Evolutionary conservation across 108 stramenopile species (phyloP).

Genomic region (Cyclotella distinguenda): DNA sequence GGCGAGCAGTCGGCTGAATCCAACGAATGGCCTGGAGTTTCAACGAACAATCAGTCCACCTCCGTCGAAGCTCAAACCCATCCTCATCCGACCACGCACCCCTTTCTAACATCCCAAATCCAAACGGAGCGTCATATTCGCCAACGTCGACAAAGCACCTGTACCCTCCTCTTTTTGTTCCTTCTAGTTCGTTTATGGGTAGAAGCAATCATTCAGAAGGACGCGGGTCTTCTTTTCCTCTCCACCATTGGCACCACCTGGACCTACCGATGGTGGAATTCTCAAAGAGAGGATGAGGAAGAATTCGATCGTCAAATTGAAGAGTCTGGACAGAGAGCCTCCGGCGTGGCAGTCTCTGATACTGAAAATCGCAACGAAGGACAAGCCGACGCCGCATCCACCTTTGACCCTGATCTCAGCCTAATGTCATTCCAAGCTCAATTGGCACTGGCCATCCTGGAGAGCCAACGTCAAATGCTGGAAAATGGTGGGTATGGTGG

Average conservation of each 20-base stretch:
- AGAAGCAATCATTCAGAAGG: constrained; percentile 64
- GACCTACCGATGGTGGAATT: constrained; percentile 65
- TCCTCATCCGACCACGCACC: constrained; percentile 17
- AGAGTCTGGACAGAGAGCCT: background rate
- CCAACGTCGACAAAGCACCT: constrained; percentile 66
- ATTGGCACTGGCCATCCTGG: constrained; percentile 87
- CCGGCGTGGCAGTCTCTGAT: background rate
- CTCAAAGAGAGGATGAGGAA: constrained; percentile 71
- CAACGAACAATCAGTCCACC: background rate
- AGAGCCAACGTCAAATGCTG: constrained; percentile 84
- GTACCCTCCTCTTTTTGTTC: constrained; percentile 64
- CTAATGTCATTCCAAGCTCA: constrained; percentile 86
- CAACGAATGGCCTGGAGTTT: background rate
- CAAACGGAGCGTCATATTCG: constrained; percentile 67
- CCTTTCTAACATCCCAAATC: constrained; percentile 29
- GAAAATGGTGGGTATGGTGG: constrained; percentile 79
- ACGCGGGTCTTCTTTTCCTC: constrained; percentile 61
- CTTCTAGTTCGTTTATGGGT: constrained; percentile 82
- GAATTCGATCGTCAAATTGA: constrained; percentile 66
- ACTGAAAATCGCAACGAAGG: background rate
- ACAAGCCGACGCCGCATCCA: constrained; percentile 36
- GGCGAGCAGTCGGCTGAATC: background rate
- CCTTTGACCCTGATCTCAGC: constrained; percentile 58
- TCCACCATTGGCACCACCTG: constrained; percentile 70
- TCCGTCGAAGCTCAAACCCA: no score